A percentile compares a stretch with the other conserved stretches of the same genome.
Evolutionary conservation across 2,329 filamentous ascomycete species (phyloP).

Genomic region (Colletotrichum orbiculare): DNA sequence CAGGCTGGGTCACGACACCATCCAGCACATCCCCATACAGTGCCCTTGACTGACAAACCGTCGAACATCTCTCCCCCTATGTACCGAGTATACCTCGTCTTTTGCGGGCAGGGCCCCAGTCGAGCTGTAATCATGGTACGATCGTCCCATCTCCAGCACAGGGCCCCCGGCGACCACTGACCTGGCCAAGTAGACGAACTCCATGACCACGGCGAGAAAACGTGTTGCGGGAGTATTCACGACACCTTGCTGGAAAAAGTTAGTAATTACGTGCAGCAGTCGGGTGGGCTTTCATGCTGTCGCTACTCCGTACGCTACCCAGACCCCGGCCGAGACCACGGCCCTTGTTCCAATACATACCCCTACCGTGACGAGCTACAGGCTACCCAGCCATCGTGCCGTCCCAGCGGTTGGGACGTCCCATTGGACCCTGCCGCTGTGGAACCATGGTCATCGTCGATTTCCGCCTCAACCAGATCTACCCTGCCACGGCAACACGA

Average conservation of each 20-base stretch:
- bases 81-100: not conserved
- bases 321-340: no score
- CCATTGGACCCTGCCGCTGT: conserved; percentile 4
- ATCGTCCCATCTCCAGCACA: conserved; percentile 23
- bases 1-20: no score
- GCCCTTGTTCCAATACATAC: no score
- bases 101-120: conserved; percentile 13
- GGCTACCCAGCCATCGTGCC: not conserved
- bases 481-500: conserved; percentile 10
- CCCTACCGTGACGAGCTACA: no score
- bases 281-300: not conserved
- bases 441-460: conserved; percentile 17
- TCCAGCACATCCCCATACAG: conserved; percentile 8
- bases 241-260: conserved; percentile 2
- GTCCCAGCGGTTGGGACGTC: conserved; percentile 12
- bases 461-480: conserved; percentile 5
- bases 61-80: not conserved
- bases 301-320: no score
- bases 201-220: not conserved
- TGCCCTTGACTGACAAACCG: conserved; percentile 5
- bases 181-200: conserved; percentile 3
- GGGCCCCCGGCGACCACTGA: conserved; percentile 3
- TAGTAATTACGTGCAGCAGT: conserved; percentile 9
- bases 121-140: conserved; percentile 26
- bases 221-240: not conserved